Evolutionary conservation across 768 basidiomycete genomes (phyloP), one percentile per base, ranked within the genome.

Genomic region (Lentinula detonsa): DNA sequence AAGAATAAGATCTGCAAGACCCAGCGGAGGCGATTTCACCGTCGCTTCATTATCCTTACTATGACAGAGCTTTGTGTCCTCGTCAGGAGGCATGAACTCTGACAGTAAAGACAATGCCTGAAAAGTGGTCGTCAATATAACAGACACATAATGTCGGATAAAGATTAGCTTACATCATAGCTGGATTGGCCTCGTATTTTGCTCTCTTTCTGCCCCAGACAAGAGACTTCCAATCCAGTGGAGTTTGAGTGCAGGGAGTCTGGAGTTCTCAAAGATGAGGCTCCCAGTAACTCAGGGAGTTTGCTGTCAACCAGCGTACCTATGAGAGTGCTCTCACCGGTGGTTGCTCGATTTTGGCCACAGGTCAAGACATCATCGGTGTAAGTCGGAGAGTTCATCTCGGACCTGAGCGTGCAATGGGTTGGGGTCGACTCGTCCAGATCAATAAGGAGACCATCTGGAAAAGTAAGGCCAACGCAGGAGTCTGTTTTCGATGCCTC

Each of bases 41-140:
- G 50, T 33, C 33, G 2, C 50, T 18, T 23, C 48, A 7, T 13
- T 9, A 50, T 9, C 21, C 7, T n/a, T 10, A 9, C n/a, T 10
- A 10, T 50, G 7, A 3, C 11, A 10, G n/a, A 6, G 21, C 18
- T 28, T n/a, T n/a, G 10, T 13, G 18, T 31, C 15, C 42, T 65
- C 71, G 40, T 78, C 82, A 35, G 84, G 83, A 15, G 86, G 87
- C 62, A 90, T 74, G 65, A 89, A 78, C 59, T 85, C 83, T 23
- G 82, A 78, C 60, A 90, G 75, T 55, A 84, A 75, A 28, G 82
- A 76, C 21, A 88, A 79, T 35, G 82, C 84, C 87, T 87, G 68
- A 49, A 62, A 49, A 45, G 33, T 7, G 21, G 7, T 65, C 75
- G 37, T 43, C 42, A 43, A 43, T 43, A n/a, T 5, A 43, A 16